Evolutionary conservation across 176 grass and related monocot species (phyloP).

Genomic region (Carex littledalei): DNA sequence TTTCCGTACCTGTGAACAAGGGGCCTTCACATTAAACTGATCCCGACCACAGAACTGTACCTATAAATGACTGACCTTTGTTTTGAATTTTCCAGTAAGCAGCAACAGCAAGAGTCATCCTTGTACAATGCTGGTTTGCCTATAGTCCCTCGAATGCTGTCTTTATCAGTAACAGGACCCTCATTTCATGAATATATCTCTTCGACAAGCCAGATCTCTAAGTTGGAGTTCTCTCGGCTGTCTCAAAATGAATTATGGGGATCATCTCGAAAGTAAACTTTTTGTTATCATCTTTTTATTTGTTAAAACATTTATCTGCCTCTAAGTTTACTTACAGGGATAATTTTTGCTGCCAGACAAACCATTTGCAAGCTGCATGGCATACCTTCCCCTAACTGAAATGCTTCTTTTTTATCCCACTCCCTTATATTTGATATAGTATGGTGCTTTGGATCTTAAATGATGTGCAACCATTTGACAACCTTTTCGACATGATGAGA

Average conservation of each 20-base stretch:
- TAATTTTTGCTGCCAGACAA: too few species aligned
- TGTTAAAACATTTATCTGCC: not conserved
- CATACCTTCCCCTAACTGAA: too few species aligned
- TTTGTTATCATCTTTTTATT: not conserved
- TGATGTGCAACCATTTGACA: not conserved
- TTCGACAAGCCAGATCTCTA: constrained; percentile 63
- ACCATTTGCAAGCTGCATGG: too few species aligned
- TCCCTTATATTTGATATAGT: too few species aligned
- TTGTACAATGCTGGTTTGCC: constrained; percentile 44
- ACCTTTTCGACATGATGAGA: not conserved
- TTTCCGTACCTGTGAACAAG: not conserved
- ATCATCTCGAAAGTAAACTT: constrained; percentile 44
- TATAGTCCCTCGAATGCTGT: constrained; percentile 57
- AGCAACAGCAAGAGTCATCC: constrained; percentile 39
- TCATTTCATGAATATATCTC: constrained; percentile 80
- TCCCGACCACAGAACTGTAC: not conserved
- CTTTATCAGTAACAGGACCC: constrained; percentile 54
- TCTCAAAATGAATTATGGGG: constrained; percentile 35
- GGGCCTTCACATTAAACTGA: not conserved
- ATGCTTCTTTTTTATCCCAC: not conserved
- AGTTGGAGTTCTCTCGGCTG: constrained; percentile 55
- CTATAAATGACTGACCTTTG: not conserved
- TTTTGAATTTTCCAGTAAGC: constrained; percentile 26
- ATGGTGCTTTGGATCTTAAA: not conserved
- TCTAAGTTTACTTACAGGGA: too few species aligned